Evolutionary conservation across 2,329 filamentous ascomycete genomes (phyloP).

Genomic region (Amesomyces nigricolor): DNA sequence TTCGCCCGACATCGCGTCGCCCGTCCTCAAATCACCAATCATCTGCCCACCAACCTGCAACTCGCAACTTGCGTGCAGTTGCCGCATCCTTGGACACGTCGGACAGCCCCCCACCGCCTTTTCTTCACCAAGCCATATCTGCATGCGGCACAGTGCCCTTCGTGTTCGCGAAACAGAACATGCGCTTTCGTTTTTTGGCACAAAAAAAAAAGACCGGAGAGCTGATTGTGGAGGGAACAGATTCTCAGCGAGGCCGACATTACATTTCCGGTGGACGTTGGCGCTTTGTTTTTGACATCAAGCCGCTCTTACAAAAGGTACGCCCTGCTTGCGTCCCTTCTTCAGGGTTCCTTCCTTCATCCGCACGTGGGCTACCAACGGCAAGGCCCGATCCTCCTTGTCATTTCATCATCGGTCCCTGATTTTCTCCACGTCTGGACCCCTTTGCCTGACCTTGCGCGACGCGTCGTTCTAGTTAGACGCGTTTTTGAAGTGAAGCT

Average conservation of each 20-base stretch:
- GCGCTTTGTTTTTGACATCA: not conserved
- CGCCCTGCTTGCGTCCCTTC: too few relatives aligned
- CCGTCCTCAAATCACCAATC: too few relatives aligned
- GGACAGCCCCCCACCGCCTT: conserved; percentile 4
- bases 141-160: not conserved
- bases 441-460: conserved; percentile 3
- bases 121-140: not conserved
- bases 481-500: conserved; percentile 3
- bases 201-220: not conserved
- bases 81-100: too few relatives aligned
- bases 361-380: not conserved
- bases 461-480: conserved; percentile 6
- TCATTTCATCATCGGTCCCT: not conserved
- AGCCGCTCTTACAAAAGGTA: too few relatives aligned
- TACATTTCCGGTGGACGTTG: not conserved
- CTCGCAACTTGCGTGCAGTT: too few relatives aligned
- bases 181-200: not conserved
- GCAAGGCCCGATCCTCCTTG: not conserved
- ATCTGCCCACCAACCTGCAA: too few relatives aligned
- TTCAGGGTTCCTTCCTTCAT: too few relatives aligned
- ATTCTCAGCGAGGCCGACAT: not conserved
- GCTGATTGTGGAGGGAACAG: not conserved
- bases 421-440: not conserved
- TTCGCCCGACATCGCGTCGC: too few relatives aligned
- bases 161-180: not conserved